Base-by-base conservation (phyloP, 2,329 filamentous ascomycete species). In the Magnaporthiopsis rhizophila region DNA sequence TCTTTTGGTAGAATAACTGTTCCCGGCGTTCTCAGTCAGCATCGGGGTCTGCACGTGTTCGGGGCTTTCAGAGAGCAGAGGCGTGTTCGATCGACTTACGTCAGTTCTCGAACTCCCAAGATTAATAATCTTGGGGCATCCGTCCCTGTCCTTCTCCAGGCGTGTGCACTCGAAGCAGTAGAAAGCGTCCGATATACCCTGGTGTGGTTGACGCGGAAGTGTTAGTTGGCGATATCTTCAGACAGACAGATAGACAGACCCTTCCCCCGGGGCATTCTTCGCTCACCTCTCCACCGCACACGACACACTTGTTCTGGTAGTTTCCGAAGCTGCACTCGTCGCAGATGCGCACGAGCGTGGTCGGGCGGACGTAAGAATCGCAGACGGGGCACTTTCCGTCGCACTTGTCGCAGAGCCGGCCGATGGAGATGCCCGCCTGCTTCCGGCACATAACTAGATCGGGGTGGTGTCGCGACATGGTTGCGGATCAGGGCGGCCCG, bases 401-500 rank as follows among this genome's bases (percentile, higher is more conserved):
- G 83, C 95, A 99, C 81, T 99, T 99, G 82, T 99, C 95, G 85
- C 95, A 99, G 75, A 99, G 91, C 65, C 95, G 93, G 75, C 95
- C 95, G 85, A 99, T 97, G 73, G 93, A 91, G 76, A 98, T 97
- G 79, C 95, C 95, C 66, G 94, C 84, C 77, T 97, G 94, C 82
- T 99, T 99, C 81, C 94, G 93, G 86, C 95, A 99, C 94, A 98
- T 98, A 72, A 99, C 95, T 70, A 99, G 89, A 83, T 99, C 95
- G 78, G 93, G 93, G 77, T 97, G 92, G 84, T 96, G 92, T 80
- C 92, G 91, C 74, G 92, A 96, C 92, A 96, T 96, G 56, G 32
- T 12, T 34, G 57, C 45, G 18, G 45, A 18, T 30, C 12, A 58
- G 24, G n/a, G 21, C 7, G 45, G 38, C 45, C 18, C 45, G 45